Evolutionary conservation across 2,329 filamentous ascomycete genomes (phyloP).

Genomic region (Seiridium cupressi): DNA sequence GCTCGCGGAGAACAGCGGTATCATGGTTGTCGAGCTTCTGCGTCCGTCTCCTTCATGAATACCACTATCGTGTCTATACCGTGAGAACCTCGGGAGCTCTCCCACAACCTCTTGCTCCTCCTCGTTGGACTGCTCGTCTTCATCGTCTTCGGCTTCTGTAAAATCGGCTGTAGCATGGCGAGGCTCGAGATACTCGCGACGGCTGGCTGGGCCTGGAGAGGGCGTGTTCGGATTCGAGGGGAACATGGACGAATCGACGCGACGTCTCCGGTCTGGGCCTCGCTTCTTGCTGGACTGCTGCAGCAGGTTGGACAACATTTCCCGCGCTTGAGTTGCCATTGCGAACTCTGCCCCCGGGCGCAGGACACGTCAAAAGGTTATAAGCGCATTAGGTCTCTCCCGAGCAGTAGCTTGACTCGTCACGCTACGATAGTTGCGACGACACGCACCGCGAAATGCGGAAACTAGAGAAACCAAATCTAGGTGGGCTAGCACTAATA

Average conservation of each 20-base stretch:
- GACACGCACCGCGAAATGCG: not conserved
- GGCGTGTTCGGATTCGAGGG: conserved; percentile 21
- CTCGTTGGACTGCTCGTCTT: conserved; percentile 39
- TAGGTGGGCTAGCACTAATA: not conserved
- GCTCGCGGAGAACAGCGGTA: conserved; percentile 78
- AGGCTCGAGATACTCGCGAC: conserved; percentile 33
- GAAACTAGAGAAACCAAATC: conserved; percentile 4
- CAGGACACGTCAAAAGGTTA: not conserved
- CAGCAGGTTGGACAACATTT: conserved; percentile 29
- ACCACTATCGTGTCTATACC: conserved; percentile 31
- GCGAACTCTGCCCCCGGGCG: conserved; percentile 14
- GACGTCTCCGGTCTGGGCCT: conserved; percentile 11
- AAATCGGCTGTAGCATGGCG: conserved; percentile 63
- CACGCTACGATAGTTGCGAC: not conserved
- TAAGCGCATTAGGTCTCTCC: conserved; percentile 3
- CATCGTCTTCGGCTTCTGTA: conserved; percentile 60
- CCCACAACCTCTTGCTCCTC: conserved; percentile 29
- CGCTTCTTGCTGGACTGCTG: conserved; percentile 21
- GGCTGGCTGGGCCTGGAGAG: conserved; percentile 23
- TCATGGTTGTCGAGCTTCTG: conserved; percentile 30
- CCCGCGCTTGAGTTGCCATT: conserved; percentile 26
- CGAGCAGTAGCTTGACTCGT: not conserved
- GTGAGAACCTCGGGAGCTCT: conserved; percentile 17
- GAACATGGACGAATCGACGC: conserved; percentile 21
- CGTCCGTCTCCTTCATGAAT: conserved; percentile 24